phyloP scores from a whole-genome alignment of 2,329 filamentous ascomycete species.

The Aspergillus fructus region DNA sequence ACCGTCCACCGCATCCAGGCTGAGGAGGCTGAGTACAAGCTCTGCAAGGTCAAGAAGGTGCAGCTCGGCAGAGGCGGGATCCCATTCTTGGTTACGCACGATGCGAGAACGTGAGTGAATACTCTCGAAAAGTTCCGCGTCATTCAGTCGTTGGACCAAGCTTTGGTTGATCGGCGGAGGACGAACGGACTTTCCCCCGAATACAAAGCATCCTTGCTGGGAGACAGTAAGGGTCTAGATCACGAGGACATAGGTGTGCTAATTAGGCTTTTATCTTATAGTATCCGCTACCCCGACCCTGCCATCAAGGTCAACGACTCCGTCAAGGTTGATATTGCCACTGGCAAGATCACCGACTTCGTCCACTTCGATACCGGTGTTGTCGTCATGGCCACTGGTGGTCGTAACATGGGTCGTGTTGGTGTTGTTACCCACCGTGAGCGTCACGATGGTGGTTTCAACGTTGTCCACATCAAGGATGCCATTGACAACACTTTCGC shows the following conservation, averaged over 20 bases:
- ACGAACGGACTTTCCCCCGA: conserved; percentile 29
- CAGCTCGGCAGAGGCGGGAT: conserved; percentile 99
- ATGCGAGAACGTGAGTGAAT: conserved; percentile 99
- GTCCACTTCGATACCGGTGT: conserved; percentile 98
- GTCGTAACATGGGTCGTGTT: conserved; percentile 99
- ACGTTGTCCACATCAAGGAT: conserved; percentile 99
- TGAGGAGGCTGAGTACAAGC: conserved; percentile 99
- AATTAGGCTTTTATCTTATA: conserved; percentile 47
- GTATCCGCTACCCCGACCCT: conserved; percentile 99
- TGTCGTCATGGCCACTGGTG: conserved; percentile 98
- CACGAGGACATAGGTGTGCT: conserved; percentile 30
- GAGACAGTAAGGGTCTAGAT: conserved; percentile 31
- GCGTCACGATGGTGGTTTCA: conserved; percentile 99
- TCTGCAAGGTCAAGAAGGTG: conserved; percentile 99
- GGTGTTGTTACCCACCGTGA: conserved; percentile 99
- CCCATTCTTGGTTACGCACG: conserved; percentile 99
- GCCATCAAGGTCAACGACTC: conserved; percentile 99
- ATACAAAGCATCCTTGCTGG: conserved; percentile 24
- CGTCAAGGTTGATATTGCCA: conserved; percentile 96
- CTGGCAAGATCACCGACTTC: conserved; percentile 97
- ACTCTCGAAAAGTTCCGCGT: conserved; percentile 67
- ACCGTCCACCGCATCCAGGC: conserved; percentile 98
- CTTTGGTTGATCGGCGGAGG: conserved; percentile 70
- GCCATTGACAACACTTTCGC: conserved; percentile 99
- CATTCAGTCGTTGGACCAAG: conserved; percentile 99